Conservation (phyloP, 1,139 yeast species). For the Ogataea hybrid region DNA sequence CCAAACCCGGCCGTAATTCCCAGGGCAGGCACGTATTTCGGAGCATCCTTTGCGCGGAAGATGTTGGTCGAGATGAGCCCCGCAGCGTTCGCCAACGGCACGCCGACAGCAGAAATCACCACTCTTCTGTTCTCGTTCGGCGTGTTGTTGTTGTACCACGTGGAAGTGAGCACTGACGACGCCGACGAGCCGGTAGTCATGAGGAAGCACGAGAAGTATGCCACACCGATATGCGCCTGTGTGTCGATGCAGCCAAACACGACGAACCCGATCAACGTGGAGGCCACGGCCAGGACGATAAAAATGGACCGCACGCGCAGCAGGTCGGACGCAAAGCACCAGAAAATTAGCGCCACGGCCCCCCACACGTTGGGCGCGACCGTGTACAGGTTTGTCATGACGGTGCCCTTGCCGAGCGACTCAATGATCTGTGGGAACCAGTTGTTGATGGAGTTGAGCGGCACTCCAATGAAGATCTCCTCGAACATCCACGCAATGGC, state of each 20-base stretch:
- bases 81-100: constrained; percentile 54
- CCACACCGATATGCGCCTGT: constrained; percentile 38
- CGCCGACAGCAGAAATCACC: constrained; percentile 47
- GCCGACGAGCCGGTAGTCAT: constrained; percentile 52
- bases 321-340: constrained; percentile 47
- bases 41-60: constrained; percentile 51
- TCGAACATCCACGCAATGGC: constrained; percentile 47
- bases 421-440: constrained; percentile 54
- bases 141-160: constrained; percentile 52
- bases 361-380: constrained; percentile 59
- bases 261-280: constrained; percentile 44
- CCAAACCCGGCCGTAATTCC: constrained; percentile 47
- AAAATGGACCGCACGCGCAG: constrained; percentile 42
- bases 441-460: constrained; percentile 45
- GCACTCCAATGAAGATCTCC: constrained; percentile 47
- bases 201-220: constrained; percentile 54
- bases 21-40: constrained; percentile 50
- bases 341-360: constrained; percentile 42
- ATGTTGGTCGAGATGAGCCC: constrained; percentile 56
- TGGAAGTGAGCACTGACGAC: constrained; percentile 45
- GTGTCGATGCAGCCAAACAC: constrained; percentile 46
- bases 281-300: constrained; percentile 37
- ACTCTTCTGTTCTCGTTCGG: constrained; percentile 51
- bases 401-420: constrained; percentile 53
- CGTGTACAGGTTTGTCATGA: constrained; percentile 50